Evolutionary conservation across 148 eudicot species (phyloP).

Genomic region (Limonium bicolor): DNA sequence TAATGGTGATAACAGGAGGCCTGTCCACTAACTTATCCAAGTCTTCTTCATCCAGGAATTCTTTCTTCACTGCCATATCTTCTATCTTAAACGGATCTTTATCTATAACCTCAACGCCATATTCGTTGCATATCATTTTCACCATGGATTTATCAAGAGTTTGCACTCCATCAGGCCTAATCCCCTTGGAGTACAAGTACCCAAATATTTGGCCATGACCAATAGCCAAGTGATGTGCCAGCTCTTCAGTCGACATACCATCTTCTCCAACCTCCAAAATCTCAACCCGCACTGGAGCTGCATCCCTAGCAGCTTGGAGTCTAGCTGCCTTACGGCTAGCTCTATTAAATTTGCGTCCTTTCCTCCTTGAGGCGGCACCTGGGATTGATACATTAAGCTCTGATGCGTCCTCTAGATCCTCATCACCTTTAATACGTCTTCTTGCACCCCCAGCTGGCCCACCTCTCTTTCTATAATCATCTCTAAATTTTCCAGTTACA

Average conservation of each 20-base stretch:
- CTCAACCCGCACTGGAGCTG: constrained; percentile 84
- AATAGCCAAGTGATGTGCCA: constrained; percentile 77
- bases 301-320: constrained; percentile 76
- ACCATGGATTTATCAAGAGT: constrained; percentile 76
- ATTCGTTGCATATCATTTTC: constrained; percentile 82
- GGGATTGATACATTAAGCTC: constrained; percentile 54
- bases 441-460: constrained; percentile 42
- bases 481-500: constrained; percentile 42
- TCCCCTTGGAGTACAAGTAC: constrained; percentile 64
- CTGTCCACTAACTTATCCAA: constrained; percentile 70
- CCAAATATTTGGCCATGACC: constrained; percentile 94
- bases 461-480: constrained; percentile 53
- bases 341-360: constrained; percentile 86
- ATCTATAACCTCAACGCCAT: constrained; percentile 81
- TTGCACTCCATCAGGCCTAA: constrained; percentile 71
- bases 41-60: constrained; percentile 75
- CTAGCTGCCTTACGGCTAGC: constrained; percentile 93
- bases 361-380: constrained; percentile 43
- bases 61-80: constrained; percentile 86
- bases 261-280: constrained; percentile 81
- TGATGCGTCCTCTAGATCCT: constrained; percentile 49
- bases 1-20: constrained; percentile 94
- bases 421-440: constrained; percentile 33
- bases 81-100: constrained; percentile 40
- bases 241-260: constrained; percentile 77